These are phyloP conservation scores for Panicum hallii DNA, from an alignment of 202 grass and related monocot species.

Conservation along the genomic window DNA sequence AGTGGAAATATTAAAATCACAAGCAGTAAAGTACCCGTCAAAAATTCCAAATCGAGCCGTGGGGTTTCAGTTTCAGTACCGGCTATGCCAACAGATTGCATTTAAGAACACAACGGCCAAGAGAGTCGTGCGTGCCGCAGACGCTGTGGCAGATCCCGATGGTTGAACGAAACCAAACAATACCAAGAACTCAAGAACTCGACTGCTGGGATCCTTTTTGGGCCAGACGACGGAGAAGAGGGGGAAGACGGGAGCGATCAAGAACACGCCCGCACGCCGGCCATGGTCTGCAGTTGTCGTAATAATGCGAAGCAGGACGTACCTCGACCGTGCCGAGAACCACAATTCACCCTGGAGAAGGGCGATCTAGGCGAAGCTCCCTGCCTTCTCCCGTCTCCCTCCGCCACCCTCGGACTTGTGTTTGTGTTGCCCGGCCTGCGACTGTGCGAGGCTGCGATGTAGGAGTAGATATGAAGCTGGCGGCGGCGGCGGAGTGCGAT, in stretches of 20 bases:
- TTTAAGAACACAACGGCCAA: neutral
- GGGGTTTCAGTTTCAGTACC: neutral
- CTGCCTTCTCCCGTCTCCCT: neutral
- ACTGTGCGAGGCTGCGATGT: neutral
- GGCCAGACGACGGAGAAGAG: neutral
- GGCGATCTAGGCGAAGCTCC: neutral
- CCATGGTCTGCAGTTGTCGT: too few relatives aligned
- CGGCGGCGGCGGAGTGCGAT: neutral
- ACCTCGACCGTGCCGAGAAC: neutral
- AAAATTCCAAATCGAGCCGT: neutral
- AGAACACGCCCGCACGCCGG: neutral
- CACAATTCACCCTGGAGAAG: neutral
- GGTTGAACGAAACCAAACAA: neutral
- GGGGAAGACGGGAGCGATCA: neutral
- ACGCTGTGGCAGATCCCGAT: neutral
- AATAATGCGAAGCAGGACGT: neutral
- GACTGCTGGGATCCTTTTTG: neutral
- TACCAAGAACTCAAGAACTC: neutral
- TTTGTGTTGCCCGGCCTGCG: neutral
- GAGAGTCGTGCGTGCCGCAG: neutral
- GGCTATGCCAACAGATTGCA: neutral
- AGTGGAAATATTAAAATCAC: neutral
- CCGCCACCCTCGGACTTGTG: neutral
- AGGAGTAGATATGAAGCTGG: neutral
- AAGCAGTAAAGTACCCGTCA: neutral